Base-by-base conservation (phyloP, 176 grass and related monocot genomes). In the Eleusine indica region DNA sequence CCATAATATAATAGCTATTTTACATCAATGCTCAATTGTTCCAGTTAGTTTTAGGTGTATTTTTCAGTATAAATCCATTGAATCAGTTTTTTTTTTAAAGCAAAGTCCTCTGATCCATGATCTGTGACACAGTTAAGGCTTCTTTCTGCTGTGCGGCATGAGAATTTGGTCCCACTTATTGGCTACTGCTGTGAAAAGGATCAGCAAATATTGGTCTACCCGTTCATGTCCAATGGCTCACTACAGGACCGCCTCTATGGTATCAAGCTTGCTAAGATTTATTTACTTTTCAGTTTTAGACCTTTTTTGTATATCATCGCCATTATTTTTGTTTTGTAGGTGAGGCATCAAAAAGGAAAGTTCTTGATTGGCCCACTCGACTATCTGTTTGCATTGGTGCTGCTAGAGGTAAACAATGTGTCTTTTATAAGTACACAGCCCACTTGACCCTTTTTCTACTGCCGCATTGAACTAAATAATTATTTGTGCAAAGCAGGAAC, bases 131-230 rank as follows among this genome's bases (percentile, higher is more conserved):
- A 91, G 92, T 81, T 94, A 75, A 86, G 69, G 62, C 83, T 94
- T 82, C 92, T 94, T 89, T 94, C 89, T 74, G 67, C 84, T 75
- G 82, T 91, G 66, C 37, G 44, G 86, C 89, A 91, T 74, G 92
- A 94, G 38, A 94, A 94, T 82, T 79, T 94, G 77, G 89, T 94
- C 44, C 89, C 92, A 53, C 92, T 91, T 75, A 85, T 94, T 84
- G 89, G 92, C 44, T 91, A 94, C 65, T 94, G 89, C 73, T 94
- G 89, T 91, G 92, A 94, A 89, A 94, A 94, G 48, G 92, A 94
- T 89, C 92, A 94, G 46, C 89, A 94, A 66, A 94, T 94, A 75
- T 88, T 94, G 62, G 92, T 94, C 41, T 94, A 94, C 78, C 92
- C 86, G 22, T 91, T 91, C 89, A 94, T 94, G 92, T 94, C 86